phyloP scores from a whole-genome alignment of 225 moss, liverwort and hornwort species.

The Antitrichia curtipendula region DNA sequence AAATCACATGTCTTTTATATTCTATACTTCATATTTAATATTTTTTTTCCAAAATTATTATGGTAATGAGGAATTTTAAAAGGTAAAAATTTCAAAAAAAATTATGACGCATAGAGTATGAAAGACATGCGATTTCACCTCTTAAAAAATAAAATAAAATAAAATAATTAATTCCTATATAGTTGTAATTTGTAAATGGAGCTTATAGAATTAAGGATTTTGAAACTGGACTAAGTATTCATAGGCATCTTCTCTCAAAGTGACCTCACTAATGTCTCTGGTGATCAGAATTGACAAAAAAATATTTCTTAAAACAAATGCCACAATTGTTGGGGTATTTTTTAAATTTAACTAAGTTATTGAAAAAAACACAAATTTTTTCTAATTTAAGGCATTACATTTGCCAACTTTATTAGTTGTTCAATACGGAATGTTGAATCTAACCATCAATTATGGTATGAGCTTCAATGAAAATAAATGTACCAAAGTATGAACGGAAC shows the following conservation, averaged over 20 bases:
- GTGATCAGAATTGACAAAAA: rapidly evolving
- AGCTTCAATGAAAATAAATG: background rate
- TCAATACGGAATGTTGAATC: background rate
- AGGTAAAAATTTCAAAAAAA: too few species aligned
- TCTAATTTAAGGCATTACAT: background rate
- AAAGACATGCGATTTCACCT: background rate
- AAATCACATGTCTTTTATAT: too few species aligned
- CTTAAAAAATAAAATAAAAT: background rate
- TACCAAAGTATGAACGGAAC: too few species aligned
- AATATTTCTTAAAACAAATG: background rate
- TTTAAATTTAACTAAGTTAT: background rate
- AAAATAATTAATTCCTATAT: background rate
- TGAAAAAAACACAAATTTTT: background rate
- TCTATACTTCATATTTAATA: too few species aligned
- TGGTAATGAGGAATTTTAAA: too few species aligned
- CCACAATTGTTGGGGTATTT: background rate
- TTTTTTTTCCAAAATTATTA: background rate
- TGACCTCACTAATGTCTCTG: rapidly evolving
- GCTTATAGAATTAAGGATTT: background rate
- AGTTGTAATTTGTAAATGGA: background rate
- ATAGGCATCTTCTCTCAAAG: background rate
- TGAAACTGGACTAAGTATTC: background rate
- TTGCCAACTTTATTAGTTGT: background rate
- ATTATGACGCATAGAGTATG: background rate
- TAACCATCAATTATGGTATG: background rate